Evolutionary conservation across 805 yeast genomes (phyloP).

Genomic region (Tanozyma kutaoensis): DNA sequence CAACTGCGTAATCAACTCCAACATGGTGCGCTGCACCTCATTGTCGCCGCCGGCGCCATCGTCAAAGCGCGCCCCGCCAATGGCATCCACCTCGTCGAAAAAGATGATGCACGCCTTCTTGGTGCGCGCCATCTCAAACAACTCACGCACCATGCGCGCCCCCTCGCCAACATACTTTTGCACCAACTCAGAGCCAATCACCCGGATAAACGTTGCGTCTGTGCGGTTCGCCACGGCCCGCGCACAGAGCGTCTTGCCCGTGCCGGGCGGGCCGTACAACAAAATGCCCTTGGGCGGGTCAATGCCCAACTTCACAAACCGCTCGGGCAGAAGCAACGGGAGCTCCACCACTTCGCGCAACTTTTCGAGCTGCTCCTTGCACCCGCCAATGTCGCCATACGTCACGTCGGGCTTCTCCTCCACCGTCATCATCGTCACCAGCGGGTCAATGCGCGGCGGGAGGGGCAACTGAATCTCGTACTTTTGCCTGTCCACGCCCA

Average conservation of each 20-base stretch:
- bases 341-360: conserved; percentile 11
- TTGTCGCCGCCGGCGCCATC: conserved; percentile 99
- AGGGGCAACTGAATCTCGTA: conserved; percentile 94
- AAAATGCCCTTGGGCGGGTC: conserved; percentile 98
- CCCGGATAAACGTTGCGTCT: conserved; percentile 96
- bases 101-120: conserved; percentile 96
- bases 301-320: conserved; percentile 92
- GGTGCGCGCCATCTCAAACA: conserved; percentile 98
- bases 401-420: conserved; percentile 99
- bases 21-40: conserved; percentile 98
- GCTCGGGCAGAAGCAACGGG: conserved; percentile 67
- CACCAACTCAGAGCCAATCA: conserved; percentile 95
- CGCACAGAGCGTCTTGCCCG: conserved; percentile 97
- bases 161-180: conserved; percentile 99
- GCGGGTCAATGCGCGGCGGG: conserved; percentile 96
- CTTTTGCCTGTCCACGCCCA: conserved; percentile 95
- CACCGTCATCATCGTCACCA: conserved; percentile 99
- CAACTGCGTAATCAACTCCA: conserved; percentile 92
- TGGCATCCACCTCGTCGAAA: conserved; percentile 97
- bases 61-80: conserved; percentile 99
- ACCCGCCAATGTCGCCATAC: conserved; percentile 96
- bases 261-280: conserved; percentile 97
- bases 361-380: conserved; percentile 89
- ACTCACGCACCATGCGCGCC: conserved; percentile 98
- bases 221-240: conserved; percentile 99